Conservation (phyloP, 2,329 filamentous ascomycete species). For the Colletotrichum salicis region DNA sequence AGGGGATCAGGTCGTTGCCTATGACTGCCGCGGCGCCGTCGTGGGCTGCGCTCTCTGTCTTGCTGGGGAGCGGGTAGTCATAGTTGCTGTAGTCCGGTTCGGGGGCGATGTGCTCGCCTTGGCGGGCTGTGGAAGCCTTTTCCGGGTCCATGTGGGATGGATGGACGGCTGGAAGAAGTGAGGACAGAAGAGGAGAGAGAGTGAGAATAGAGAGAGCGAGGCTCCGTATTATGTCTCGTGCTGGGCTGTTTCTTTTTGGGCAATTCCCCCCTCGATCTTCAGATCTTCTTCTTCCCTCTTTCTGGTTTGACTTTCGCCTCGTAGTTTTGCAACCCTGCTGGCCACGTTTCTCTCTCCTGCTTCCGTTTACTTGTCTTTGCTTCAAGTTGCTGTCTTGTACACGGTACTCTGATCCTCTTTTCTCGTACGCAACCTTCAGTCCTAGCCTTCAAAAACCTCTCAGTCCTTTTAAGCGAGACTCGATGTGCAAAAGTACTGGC, state of each 20-base stretch:
- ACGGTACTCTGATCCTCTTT: not conserved
- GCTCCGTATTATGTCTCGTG: not conserved
- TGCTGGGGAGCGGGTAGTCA: constrained; percentile 29
- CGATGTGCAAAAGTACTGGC: not conserved
- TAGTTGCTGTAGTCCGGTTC: constrained; percentile 31
- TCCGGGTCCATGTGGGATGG: constrained; percentile 26
- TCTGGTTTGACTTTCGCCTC: not conserved
- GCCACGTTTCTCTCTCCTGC: not conserved
- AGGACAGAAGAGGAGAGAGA: not conserved
- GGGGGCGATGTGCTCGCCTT: not conserved
- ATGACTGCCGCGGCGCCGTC: constrained; percentile 22
- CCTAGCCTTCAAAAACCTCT: not conserved
- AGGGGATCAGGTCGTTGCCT: constrained; percentile 34
- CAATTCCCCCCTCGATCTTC: not conserved
- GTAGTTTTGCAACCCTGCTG: not conserved
- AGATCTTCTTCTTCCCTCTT: not conserved
- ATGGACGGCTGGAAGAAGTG: not conserved
- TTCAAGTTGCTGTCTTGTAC: not conserved
- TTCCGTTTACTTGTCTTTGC: not conserved
- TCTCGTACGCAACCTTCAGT: not conserved
- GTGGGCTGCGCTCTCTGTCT: constrained; percentile 28
- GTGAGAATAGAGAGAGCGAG: not conserved
- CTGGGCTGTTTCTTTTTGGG: not conserved
- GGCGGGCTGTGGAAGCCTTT: constrained; percentile 20
- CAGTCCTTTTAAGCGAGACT: not conserved